These are phyloP conservation scores for Dryadomyces sulphureus DNA, from an alignment of 2,329 filamentous ascomycete genomes.

Conservation along the genomic window DNA sequence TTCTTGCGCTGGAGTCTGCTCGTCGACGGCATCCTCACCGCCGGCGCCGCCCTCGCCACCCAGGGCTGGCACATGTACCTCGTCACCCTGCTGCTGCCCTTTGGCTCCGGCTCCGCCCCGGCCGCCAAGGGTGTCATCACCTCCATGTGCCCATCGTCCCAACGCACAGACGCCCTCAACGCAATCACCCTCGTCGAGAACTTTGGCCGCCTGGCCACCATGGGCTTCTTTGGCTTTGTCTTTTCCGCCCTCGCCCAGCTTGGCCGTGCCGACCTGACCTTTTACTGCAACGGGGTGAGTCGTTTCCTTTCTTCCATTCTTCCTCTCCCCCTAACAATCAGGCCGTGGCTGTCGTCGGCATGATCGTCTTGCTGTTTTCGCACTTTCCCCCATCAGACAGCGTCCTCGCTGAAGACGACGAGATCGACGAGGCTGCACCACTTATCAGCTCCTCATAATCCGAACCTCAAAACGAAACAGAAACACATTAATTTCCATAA, in stretches of 20 bases:
- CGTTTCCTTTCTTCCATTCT: not conserved
- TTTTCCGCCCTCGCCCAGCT: conserved; percentile 48
- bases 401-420: conserved; percentile 14
- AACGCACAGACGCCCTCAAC: conserved; percentile 51
- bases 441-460: not conserved
- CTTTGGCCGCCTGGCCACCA: conserved; percentile 47
- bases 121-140: conserved; percentile 62
- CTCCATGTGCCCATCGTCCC: conserved; percentile 48
- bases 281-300: conserved; percentile 50
- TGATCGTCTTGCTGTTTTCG: conserved; percentile 25
- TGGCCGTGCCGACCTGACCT: conserved; percentile 46
- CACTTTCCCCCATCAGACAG: conserved; percentile 26
- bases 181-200: conserved; percentile 59
- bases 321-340: conserved; percentile 14
- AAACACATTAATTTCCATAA: not conserved
- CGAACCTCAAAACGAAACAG: not conserved
- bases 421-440: not conserved
- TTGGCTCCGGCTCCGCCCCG: conserved; percentile 53
- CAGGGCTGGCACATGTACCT: conserved; percentile 55
- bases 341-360: conserved; percentile 36
- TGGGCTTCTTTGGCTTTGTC: conserved; percentile 50
- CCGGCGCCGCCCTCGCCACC: conserved; percentile 45
- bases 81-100: conserved; percentile 47
- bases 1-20: conserved; percentile 53
- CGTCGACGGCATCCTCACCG: conserved; percentile 49